These are phyloP conservation scores for Sugiyamaella chiloensis DNA, from an alignment of 805 yeast species.

Conservation along the genomic window DNA sequence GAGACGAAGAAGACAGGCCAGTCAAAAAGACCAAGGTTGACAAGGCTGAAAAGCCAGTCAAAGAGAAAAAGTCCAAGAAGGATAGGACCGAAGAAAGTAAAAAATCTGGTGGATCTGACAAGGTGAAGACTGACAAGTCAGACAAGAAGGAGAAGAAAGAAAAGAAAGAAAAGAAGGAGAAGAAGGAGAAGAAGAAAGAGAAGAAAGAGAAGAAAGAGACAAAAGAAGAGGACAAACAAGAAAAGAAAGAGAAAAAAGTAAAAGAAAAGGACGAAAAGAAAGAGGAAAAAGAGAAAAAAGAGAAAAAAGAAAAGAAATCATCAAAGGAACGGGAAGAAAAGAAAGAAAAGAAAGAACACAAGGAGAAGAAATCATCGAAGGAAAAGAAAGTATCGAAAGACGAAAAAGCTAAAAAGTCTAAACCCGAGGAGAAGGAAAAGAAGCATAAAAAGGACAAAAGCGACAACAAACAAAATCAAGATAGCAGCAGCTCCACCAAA, in stretches of 20 bases:
- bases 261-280: slow-evolving; percentile 2
- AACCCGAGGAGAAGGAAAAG: slow-evolving; percentile 14
- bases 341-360: slow-evolving; percentile 7
- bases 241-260: background rate
- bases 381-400: background rate
- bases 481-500: slow-evolving; percentile 1
- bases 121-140: too few relatives aligned
- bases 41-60: too few relatives aligned
- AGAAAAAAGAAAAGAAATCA: slow-evolving; percentile 6
- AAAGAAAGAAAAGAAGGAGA: background rate
- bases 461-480: slow-evolving; percentile 10
- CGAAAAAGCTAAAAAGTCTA: slow-evolving; percentile 2
- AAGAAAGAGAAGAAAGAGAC: background rate
- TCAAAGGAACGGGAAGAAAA: slow-evolving; percentile 11
- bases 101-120: too few relatives aligned
- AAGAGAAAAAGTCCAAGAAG: too few relatives aligned
- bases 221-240: background rate
- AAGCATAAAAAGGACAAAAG: slow-evolving; percentile 9
- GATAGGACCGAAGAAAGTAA: too few relatives aligned
- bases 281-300: slow-evolving; percentile 7
- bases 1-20: too few relatives aligned
- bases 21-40: too few relatives aligned
- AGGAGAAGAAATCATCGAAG: slow-evolving; percentile 6
- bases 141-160: background rate
- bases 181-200: background rate